Base-by-base conservation (phyloP, 352 stramenopile species). In the Phytophthora pseudosyringae region DNA sequence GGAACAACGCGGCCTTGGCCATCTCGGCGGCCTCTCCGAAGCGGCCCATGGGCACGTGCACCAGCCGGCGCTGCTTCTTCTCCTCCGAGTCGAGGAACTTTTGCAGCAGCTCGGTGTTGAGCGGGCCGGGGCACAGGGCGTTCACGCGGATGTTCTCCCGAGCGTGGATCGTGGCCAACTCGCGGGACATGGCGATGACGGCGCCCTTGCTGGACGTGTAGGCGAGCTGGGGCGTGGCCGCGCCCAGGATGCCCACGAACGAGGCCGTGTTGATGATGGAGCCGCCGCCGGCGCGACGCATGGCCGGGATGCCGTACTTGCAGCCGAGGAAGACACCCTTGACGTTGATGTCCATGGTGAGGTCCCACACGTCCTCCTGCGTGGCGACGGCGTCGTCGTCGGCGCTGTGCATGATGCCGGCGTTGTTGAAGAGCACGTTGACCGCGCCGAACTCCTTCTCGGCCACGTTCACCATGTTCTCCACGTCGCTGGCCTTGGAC, bases 241-340 rank as follows among this genome's bases (percentile, higher is more conserved):
- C 88, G 25, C 88, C 88, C 5, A 96, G 62, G 33, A 90, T 80
- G 5, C 86, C 83, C 18, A 96, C 88, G 53, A 96, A 96, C 51
- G 88, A 96, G 33, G 86, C 88, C 56, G 86, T 94, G 75, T 96
- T 96, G 66, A 96, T 90, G 69, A 96, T 94, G 18, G 86, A 94
- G 39, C 88, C 88, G 3, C 84, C 84, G 41, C 88, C 88, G 5
- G 88, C 83, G 18, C 88, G 85, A 59, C 81, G 82, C 67, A 95
- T 71, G 29, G 88, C 88, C 29, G 88, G 86, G 59, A 95, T 93
- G 41, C 80, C 86, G 57, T 94, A 93, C 71, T 95, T 95, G 76
- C 86, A 94, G 25, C 88, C 88, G 25, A 94, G 81, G 71, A 95
- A 95, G n/a, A 95, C 88, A 32, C 88, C 86, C 70, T 95, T 95